Evolutionary conservation across 306 rosid species (phyloP), one percentile per base, ranked within the genome.

Genomic region (Sesbania bispinosa): DNA sequence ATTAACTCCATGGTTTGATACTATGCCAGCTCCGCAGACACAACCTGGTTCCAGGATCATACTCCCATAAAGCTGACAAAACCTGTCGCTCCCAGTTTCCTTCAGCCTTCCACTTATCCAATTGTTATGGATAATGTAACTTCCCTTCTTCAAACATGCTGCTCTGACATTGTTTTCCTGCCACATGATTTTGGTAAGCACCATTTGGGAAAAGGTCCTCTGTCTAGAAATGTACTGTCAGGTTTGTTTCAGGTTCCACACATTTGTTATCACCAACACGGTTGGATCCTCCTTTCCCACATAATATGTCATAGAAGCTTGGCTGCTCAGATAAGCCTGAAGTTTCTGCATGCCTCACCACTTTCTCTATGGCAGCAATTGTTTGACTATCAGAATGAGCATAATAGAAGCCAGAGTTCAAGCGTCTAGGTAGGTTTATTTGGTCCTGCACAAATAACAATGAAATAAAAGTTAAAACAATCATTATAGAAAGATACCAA

Each of bases 401-500:
- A 82, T 86, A 89, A 73, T 91, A 94, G 84, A 94, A 91, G 73
- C 99, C 97, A 11, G 97, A 94, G 90, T 94, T 94, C 87, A 94
- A 81, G 77, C 99, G 94, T 77, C 99, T 88, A 2, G 99, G 99
- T 43, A 87, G 65, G 83, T 94, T 94, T 69, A 88, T 83, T n/a
- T 57, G 97, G 88, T 73, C 93, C 95, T 62, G 93, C 87, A 63
- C 21, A 65, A 38, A 29, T 24, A 53, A 72, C 13, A 66, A 52
- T 5, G 32, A 29, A 38, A 20, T n/a, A 67, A 21, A 10, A 20
- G 3, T 41, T 32, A 47, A 58, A 65, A 54, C 29, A 15, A 6
- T 54, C 32, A 45, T 69, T 19, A 55, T 80, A 2, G 39, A 69
- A 62, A 29, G 79, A 27, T 19, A 71, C 7, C 33, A 42, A 43